These are phyloP conservation scores for Camellia japonica DNA, from an alignment of 148 eudicot genomes.

Conservation along the genomic window DNA sequence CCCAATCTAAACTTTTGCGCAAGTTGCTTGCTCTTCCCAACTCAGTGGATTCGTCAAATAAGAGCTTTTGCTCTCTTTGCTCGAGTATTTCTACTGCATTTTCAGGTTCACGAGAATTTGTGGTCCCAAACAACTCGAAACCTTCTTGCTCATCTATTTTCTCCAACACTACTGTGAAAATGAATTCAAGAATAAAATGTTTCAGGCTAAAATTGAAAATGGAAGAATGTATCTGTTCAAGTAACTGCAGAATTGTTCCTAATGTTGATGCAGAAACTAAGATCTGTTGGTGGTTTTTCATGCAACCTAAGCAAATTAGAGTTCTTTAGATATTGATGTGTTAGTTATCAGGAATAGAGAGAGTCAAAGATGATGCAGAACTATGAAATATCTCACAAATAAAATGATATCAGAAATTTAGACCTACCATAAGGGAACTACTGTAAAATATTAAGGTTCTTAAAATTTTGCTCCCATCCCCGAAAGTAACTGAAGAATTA, in stretches of 20 bases:
- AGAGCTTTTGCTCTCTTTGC: constrained; percentile 12
- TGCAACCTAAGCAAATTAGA: not conserved
- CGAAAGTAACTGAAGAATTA: not conserved
- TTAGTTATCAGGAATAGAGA: not conserved
- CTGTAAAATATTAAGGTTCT: not conserved
- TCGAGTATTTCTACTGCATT: constrained; percentile 4
- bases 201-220: not conserved
- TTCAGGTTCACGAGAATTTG: not conserved
- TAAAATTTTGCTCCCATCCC: not conserved
- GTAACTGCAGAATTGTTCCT: not conserved
- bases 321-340: not conserved
- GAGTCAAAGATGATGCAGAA: not conserved
- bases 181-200: not conserved
- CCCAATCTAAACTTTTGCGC: constrained; percentile 71
- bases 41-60: constrained; percentile 7
- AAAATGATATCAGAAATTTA: not conserved
- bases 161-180: constrained; percentile 36
- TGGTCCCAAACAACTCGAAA: constrained; percentile 14
- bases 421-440: not conserved
- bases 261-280: not conserved
- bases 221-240: not conserved
- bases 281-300: not conserved
- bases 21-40: constrained; percentile 27
- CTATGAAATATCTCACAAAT: not conserved
- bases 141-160: constrained; percentile 20